Base-by-base conservation (phyloP, 1,284 basidiomycete genomes). In the Agroathelia rolfsii region DNA sequence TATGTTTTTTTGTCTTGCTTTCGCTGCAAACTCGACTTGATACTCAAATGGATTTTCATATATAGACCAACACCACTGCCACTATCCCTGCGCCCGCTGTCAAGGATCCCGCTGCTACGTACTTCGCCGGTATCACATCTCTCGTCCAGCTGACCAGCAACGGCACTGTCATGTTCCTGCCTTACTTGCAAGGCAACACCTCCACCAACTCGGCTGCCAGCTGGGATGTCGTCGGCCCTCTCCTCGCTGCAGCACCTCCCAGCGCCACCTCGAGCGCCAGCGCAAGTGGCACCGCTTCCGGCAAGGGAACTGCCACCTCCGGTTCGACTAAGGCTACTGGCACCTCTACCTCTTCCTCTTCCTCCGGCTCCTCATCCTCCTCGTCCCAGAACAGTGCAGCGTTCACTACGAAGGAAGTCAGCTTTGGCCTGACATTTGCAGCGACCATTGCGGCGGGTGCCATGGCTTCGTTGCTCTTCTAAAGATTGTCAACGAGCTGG, bases 111-210 rank as follows among this genome's bases (percentile, higher is more conserved):
- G 48, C 57, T 4, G 75, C 86, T 3, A 66, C 64, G 4, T 90
- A 88, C 61, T 79, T 80, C 40, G 82, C 83, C 5, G 75, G 78
- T 12, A 69, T 69, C 28, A 63, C 58, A 21, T 64, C 78, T 2
- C 67, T 89, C 33, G 76, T 89, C n/a, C 87, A 89, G 55, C 68
- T 90, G 34, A 67, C 75, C 35, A 70, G 72, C 21, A 59, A 64
- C 12, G 85, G 84, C 27, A 58, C 66, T 3, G 64, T 90, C 24
- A 72, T 70, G 30, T 89, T 71, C 63, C 57, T 89, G 24, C 62
- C 76, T 1, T 81, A 76, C 55, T 70, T 57, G 32, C 53, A 68
- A 32, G 60, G 56, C 18, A 64, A 68, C 42, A 51, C 53, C 4
- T 47, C 49, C 5, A 55, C 58, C 23, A 73, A 72, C 52, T 46